phyloP scores from a whole-genome alignment of 2,329 filamentous ascomycete species.

The Elsinoe arachidis region DNA sequence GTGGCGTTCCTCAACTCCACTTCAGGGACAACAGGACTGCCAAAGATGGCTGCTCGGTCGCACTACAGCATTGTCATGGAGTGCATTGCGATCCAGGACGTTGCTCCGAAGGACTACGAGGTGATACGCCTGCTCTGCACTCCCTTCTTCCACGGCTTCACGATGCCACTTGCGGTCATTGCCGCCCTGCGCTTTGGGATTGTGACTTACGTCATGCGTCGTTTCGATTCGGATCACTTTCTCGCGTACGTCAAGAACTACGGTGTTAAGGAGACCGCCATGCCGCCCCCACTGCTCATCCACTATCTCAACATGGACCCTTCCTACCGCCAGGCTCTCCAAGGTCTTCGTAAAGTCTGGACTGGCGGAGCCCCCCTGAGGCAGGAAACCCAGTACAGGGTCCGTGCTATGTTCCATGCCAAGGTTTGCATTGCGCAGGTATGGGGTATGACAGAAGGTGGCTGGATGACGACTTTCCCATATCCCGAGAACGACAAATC shows the following conservation, averaged over 20 bases:
- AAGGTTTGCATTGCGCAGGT: constrained; percentile 39
- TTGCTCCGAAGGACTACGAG: constrained; percentile 25
- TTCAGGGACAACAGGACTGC: constrained; percentile 31
- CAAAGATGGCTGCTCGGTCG: constrained; percentile 33
- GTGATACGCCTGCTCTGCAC: constrained; percentile 40
- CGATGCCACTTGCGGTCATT: constrained; percentile 38
- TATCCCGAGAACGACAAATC: constrained; percentile 33
- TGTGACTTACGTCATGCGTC: constrained; percentile 40
- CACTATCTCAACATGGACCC: constrained; percentile 27
- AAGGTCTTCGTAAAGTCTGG: constrained; percentile 36
- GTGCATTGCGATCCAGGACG: constrained; percentile 23
- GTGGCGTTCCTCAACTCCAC: constrained; percentile 27
- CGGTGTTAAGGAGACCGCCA: constrained; percentile 41
- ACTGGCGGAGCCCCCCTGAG: constrained; percentile 45
- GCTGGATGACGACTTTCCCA: constrained; percentile 38
- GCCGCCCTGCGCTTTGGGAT: constrained; percentile 39
- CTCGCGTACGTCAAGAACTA: constrained; percentile 33
- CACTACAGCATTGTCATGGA: constrained; percentile 31
- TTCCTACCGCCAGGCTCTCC: constrained; percentile 30
- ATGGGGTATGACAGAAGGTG: constrained; percentile 48
- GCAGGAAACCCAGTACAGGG: constrained; percentile 31
- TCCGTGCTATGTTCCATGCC: constrained; percentile 33
- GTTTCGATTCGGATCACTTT: constrained; percentile 36
- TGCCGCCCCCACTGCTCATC: constrained; percentile 38
- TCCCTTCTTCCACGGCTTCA: constrained; percentile 48